Evolutionary conservation across 169 alveolate genomes (phyloP).

Genomic region (Perkinsus marinus): DNA sequence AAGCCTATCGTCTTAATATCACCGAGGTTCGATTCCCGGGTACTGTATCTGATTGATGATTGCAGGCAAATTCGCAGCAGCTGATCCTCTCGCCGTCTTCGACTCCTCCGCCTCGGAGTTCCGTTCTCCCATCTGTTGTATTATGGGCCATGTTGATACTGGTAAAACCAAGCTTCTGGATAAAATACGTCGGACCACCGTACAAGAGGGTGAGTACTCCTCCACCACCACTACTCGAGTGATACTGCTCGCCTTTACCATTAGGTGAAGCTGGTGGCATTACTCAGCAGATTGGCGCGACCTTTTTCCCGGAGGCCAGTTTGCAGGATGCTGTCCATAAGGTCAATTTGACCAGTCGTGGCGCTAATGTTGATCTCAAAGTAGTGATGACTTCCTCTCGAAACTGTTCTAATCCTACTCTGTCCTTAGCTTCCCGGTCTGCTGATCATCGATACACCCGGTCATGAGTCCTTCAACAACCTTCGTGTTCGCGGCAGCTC

Average conservation of each 20-base stretch:
- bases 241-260: not conserved
- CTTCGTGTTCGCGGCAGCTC: constrained; percentile 97
- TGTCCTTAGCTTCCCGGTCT: constrained; percentile 83
- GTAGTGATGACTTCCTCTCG: too few species aligned
- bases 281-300: constrained; percentile 99
- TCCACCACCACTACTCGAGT: too few species aligned
- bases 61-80: constrained; percentile 6
- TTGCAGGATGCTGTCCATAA: constrained; percentile 68
- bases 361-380: not conserved
- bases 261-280: constrained; percentile 99
- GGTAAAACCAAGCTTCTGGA: constrained; percentile 98
- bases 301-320: constrained; percentile 92
- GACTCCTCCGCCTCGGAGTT: constrained; percentile 31
- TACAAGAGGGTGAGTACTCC: constrained; percentile 59
- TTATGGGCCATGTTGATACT: constrained; percentile 99
- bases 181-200: constrained; percentile 92
- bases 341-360: constrained; percentile 19
- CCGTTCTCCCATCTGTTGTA: constrained; percentile 93
- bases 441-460: constrained; percentile 98
- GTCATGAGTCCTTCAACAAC: constrained; percentile 94
- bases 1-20: not conserved
- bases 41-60: not conserved
- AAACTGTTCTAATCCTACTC: too few species aligned
- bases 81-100: constrained; percentile 11
- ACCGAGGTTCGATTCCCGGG: not conserved